Conservation (phyloP, 2,329 filamentous ascomycete genomes). For the Venturia carpophila region DNA sequence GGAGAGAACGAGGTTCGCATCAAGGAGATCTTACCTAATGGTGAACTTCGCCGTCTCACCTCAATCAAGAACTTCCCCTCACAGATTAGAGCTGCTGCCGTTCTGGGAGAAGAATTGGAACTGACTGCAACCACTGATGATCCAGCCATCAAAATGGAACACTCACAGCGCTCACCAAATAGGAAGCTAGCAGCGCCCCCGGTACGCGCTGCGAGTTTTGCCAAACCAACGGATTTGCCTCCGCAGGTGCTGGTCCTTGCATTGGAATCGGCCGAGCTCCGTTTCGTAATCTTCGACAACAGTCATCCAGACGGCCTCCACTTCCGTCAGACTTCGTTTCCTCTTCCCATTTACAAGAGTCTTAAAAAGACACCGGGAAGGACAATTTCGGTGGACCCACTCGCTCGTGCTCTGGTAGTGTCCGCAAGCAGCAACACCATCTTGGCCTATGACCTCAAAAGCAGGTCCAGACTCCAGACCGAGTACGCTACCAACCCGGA, state of each 20-base stretch:
- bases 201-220: not conserved
- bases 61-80: conserved; percentile 71
- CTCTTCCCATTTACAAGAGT: conserved; percentile 50
- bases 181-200: not conserved
- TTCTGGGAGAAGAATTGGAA: conserved; percentile 49
- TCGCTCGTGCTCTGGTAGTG: conserved; percentile 55
- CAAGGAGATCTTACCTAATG: conserved; percentile 61
- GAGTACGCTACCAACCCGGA: conserved; percentile 40
- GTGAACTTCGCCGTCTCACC: conserved; percentile 66
- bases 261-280: conserved; percentile 61
- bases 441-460: conserved; percentile 61
- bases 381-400: conserved; percentile 70
- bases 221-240: conserved; percentile 40
- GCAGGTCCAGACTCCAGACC: conserved; percentile 44
- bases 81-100: conserved; percentile 68
- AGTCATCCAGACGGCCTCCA: conserved; percentile 39
- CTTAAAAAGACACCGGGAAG: conserved; percentile 50
- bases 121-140: conserved; percentile 6
- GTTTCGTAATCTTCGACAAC: conserved; percentile 60
- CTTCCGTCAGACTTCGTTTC: conserved; percentile 55
- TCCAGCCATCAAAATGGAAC: conserved; percentile 30
- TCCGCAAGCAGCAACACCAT: conserved; percentile 64
- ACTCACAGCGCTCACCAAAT: conserved; percentile 22
- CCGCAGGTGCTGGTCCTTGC: conserved; percentile 76
- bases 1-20: conserved; percentile 77